Conservation (phyloP, 768 basidiomycete genomes). For the Lactarius quietus region DNA sequence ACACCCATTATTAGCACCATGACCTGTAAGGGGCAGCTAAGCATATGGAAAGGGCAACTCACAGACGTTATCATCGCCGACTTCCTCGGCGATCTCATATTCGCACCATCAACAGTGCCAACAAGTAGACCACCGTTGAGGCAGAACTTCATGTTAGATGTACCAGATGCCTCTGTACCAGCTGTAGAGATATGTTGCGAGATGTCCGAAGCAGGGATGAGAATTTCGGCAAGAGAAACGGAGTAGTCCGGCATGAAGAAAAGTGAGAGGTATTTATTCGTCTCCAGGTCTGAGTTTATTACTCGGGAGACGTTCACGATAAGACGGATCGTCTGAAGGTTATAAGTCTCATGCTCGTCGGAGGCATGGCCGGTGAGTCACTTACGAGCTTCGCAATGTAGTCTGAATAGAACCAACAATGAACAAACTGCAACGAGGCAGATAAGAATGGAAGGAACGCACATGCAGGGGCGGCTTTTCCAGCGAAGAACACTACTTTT, state of each 20-base stretch:
- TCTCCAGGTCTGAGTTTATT: constrained; percentile 84
- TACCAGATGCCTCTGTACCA: constrained; percentile 85
- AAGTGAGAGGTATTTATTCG: constrained; percentile 79
- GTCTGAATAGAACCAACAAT: constrained; percentile 41
- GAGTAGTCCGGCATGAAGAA: constrained; percentile 98
- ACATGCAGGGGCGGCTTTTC: constrained; percentile 95
- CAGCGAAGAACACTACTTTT: constrained; percentile 95
- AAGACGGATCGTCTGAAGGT: constrained; percentile 73
- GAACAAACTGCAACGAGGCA: constrained; percentile 6
- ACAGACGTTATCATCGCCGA: constrained; percentile 91
- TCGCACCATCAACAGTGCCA: constrained; percentile 91
- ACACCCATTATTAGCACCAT: not conserved
- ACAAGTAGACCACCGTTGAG: constrained; percentile 86
- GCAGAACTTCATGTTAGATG: constrained; percentile 88
- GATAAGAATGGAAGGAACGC: constrained; percentile 30
- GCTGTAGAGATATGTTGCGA: constrained; percentile 97
- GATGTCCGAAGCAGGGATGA: constrained; percentile 92
- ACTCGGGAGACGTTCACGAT: constrained; percentile 85
- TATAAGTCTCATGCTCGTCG: not conserved
- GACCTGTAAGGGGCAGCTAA: not conserved
- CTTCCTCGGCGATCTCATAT: constrained; percentile 97
- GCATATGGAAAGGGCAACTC: constrained; percentile 39
- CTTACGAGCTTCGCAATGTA: constrained; percentile 86
- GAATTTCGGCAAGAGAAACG: constrained; percentile 75
- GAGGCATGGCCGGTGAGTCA: not conserved